Evolutionary conservation across 2,329 filamentous ascomycete species (phyloP), one percentile per base, ranked within the genome.

Genomic region (Orbilia blumenaviensis): DNA sequence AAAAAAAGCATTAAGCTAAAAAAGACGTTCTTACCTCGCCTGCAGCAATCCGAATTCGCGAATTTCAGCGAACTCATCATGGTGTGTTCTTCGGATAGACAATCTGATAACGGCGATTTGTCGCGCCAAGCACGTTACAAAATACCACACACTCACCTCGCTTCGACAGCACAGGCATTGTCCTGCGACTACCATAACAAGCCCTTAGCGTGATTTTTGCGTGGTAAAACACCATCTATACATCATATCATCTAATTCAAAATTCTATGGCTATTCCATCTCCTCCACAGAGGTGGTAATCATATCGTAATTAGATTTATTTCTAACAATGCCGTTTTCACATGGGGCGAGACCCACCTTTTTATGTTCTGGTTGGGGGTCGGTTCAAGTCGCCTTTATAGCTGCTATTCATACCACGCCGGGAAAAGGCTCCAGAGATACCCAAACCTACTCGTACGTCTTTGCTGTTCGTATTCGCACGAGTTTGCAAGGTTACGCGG

Each of bases 21-120:
- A 44, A 44, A 34, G 10, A 6, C 10, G 1, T 34, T 6, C 14
- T 38, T 9, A 56, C 32, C 50, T 56, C 50, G 50, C 32, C 29
- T 56, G 9, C n/a, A 56, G 50, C 18, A 38, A 56, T 21, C 50
- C 50, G 29, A 56, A 56, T 56, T 38, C 27, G 50, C 50, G 50
- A 32, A 54, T 8, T 21, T 21, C 48, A n/a, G 23, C 10, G 23
- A 34, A 5, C 3, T 4, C 38, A 38, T 4, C n/a, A 27, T 52
- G 48, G 48, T 34, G 12, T 52, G 6, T 23, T 14, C 2, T 23
- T 56, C 50, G 50, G 50, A 6, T 38, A 18, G 50, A 56, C 29
- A 4, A 7, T 21, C 50, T 23, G 25, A 18, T 25, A 32, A 36
- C n/a, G 32, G 29, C 10, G 29, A 9, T 5, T 2, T 23, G 16